A percentile compares a stretch with the other conserved stretches of the same genome.
These are phyloP conservation scores for Backusella mclennaniae DNA, from an alignment of 192 early-diverging fungal species.

Conservation along the genomic window DNA sequence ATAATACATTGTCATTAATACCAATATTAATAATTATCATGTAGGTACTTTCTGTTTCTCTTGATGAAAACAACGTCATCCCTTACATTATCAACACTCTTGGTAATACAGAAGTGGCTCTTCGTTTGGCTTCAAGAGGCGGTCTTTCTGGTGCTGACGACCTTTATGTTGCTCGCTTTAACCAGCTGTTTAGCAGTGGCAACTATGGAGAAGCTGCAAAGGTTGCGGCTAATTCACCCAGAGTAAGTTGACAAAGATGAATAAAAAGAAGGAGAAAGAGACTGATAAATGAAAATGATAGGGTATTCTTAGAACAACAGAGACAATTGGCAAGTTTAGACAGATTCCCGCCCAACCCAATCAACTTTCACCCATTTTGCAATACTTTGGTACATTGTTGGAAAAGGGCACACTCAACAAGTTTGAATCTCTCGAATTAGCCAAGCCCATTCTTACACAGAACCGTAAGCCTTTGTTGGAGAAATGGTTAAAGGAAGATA, in stretches of 20 bases:
- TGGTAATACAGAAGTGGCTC: constrained; percentile 86
- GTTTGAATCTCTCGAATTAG: constrained; percentile 91
- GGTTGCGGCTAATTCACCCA: constrained; percentile 91
- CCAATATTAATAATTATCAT: too few species aligned
- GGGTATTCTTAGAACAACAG: constrained; percentile 92
- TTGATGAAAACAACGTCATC: constrained; percentile 89
- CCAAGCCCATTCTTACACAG: constrained; percentile 86
- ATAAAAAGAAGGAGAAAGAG: not conserved
- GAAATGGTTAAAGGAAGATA: constrained; percentile 99
- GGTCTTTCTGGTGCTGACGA: constrained; percentile 92
- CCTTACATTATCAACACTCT: constrained; percentile 85
- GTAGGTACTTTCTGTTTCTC: constrained; percentile 90
- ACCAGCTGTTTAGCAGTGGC: constrained; percentile 73
- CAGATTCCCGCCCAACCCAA: constrained; percentile 71
- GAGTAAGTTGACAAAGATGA: constrained; percentile 38
- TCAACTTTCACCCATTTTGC: constrained; percentile 88
- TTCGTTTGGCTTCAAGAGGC: constrained; percentile 87
- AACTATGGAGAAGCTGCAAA: constrained; percentile 92
- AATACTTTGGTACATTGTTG: constrained; percentile 96
- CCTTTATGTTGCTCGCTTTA: constrained; percentile 90
- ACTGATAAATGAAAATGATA: constrained; percentile 17
- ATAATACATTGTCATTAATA: too few species aligned
- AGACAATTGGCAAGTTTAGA: constrained; percentile 95
- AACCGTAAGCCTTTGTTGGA: constrained; percentile 91
- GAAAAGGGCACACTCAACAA: constrained; percentile 96